Percentiles rank a stretch among this genome's conserved stretches.
phyloP scores from a whole-genome alignment of 176 grass and related monocot species.

The Musa acuminata region DNA sequence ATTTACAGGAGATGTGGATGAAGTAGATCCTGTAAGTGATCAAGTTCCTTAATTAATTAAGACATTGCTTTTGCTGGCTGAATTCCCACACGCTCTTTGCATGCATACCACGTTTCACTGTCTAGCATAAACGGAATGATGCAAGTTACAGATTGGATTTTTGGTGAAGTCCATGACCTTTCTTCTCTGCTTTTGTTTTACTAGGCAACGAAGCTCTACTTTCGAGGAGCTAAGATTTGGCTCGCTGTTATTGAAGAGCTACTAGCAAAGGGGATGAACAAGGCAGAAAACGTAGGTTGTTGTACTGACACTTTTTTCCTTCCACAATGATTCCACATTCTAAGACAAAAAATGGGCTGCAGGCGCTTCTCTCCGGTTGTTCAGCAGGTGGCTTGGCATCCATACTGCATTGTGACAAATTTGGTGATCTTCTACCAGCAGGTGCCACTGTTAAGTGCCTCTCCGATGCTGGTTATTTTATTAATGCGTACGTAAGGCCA shows the following conservation, averaged over 20 bases:
- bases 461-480: conserved; percentile 91
- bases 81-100: too few relatives aligned
- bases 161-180: neutral
- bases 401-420: conserved; percentile 92
- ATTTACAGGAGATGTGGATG: conserved; percentile 58
- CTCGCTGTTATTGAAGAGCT: conserved; percentile 70
- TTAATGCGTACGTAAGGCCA: conserved; percentile 47
- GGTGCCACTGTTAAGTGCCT: conserved; percentile 65
- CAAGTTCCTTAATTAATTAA: neutral
- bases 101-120: too few relatives aligned
- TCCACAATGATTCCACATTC: neutral
- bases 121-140: too few relatives aligned
- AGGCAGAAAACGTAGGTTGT: conserved; percentile 48
- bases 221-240: conserved; percentile 69
- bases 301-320: too few relatives aligned
- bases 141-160: too few relatives aligned
- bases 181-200: conserved; percentile 13
- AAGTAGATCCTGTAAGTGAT: conserved; percentile 62
- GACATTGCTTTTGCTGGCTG: too few relatives aligned
- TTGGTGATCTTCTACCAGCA: conserved; percentile 50
- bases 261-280: conserved; percentile 57
- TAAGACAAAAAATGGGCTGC: neutral
- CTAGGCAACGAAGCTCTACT: conserved; percentile 55
- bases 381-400: conserved; percentile 83
- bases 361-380: conserved; percentile 88